phyloP scores from a whole-genome alignment of 257 asterid genomes.

The Ajuga chamaepitys region DNA sequence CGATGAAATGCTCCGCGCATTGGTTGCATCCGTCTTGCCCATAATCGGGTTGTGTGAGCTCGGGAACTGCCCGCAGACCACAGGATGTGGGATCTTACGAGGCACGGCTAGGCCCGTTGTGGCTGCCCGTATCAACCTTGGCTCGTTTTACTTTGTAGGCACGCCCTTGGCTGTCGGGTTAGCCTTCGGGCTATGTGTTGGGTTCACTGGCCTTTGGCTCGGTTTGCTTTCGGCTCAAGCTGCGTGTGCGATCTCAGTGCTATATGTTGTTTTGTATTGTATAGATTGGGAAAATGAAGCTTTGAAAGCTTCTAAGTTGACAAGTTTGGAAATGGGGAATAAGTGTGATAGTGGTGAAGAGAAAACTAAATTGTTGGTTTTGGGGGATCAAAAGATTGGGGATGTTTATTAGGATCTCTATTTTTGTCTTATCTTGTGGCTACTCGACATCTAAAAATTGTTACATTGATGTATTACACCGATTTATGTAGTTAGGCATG shows the following conservation, averaged over 20 bases:
- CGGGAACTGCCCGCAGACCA: conserved; percentile 91
- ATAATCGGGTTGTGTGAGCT: conserved; percentile 81
- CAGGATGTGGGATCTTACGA: conserved; percentile 89
- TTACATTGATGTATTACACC: too few relatives aligned
- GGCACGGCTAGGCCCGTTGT: conserved; percentile 74
- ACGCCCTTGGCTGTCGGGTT: conserved; percentile 72
- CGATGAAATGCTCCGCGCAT: conserved; percentile 54
- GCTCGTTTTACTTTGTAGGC: conserved; percentile 76
- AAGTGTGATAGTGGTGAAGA: conserved; percentile 32
- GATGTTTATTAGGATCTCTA: conserved; percentile 3
- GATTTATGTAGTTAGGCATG: too few relatives aligned
- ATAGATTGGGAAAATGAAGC: conserved; percentile 84
- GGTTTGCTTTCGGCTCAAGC: conserved; percentile 84
- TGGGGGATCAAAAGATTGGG: conserved; percentile 26
- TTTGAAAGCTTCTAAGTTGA: conserved; percentile 33
- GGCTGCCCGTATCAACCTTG: conserved; percentile 81
- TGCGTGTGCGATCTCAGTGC: conserved; percentile 65
- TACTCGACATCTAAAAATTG: too few relatives aligned
- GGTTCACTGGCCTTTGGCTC: conserved; percentile 79
- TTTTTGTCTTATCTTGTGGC: too few relatives aligned
- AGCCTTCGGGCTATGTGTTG: conserved; percentile 61
- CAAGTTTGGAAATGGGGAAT: conserved; percentile 43
- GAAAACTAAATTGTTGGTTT: conserved; percentile 25
- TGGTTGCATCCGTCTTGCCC: conserved; percentile 78
- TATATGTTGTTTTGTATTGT: conserved; percentile 49